Evolutionary conservation across 768 basidiomycete species (phyloP).

Genomic region (Boletus huronensis): DNA sequence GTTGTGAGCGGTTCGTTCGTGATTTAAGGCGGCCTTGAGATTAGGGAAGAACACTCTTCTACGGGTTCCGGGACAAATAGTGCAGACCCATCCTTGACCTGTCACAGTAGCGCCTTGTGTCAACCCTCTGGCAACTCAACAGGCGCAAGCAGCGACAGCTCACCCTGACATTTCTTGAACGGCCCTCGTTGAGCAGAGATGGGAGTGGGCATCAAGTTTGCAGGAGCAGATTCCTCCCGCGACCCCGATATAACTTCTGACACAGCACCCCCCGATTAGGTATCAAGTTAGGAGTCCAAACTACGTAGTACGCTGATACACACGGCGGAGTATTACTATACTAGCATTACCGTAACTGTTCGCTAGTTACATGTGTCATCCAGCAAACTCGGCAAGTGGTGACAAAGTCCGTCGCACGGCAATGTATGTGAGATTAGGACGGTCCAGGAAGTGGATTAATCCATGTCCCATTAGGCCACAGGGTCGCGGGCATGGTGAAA

Average conservation of each 20-base stretch:
- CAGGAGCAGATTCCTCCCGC: slow-evolving; percentile 10
- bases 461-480: slow-evolving; percentile 83
- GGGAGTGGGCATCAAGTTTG: slow-evolving; percentile 22
- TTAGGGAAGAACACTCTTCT: slow-evolving; percentile 22
- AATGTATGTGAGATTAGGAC: slow-evolving; percentile 32
- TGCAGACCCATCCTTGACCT: slow-evolving; percentile 34
- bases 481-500: slow-evolving; percentile 74
- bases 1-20: slow-evolving; percentile 26
- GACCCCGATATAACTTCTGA: slow-evolving; percentile 15
- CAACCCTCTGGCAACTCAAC: background rate
- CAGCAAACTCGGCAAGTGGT: background rate
- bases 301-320: background rate
- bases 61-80: slow-evolving; percentile 27
- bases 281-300: slow-evolving; percentile 4
- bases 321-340: background rate
- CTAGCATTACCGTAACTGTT: background rate
- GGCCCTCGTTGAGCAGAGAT: slow-evolving; percentile 18
- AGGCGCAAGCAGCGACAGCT: background rate
- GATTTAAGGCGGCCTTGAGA: slow-evolving; percentile 29
- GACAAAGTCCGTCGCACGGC: background rate
- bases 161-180: slow-evolving; percentile 23
- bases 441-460: slow-evolving; percentile 68
- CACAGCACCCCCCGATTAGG: slow-evolving; percentile 15
- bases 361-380: background rate
- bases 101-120: slow-evolving; percentile 14